Conservation (phyloP, 2,329 filamentous ascomycete genomes). For the Aspergillus sp. region DNA sequence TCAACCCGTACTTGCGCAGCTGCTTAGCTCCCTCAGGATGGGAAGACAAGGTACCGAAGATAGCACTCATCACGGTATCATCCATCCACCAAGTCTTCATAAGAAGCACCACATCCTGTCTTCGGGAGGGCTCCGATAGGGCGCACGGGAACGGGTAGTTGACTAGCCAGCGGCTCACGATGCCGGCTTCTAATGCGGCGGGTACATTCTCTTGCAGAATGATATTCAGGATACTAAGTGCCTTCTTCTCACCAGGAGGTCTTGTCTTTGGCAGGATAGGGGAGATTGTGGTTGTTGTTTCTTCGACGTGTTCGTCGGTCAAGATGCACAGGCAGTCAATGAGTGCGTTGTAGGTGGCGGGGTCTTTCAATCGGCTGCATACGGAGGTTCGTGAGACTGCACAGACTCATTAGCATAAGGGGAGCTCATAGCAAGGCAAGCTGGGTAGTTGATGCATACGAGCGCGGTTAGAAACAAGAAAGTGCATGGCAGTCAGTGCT, state of each 20-base stretch:
- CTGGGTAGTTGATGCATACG: conserved; percentile 29
- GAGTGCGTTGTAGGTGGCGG: conserved; percentile 41
- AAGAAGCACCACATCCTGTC: conserved; percentile 43
- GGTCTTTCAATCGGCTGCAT: conserved; percentile 37
- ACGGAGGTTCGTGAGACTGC: conserved; percentile 41
- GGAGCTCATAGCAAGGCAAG: background rate
- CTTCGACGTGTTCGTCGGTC: conserved; percentile 40
- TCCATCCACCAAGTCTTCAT: conserved; percentile 47
- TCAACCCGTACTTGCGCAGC: conserved; percentile 45
- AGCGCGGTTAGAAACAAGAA: conserved; percentile 44
- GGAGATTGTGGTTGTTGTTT: conserved; percentile 37
- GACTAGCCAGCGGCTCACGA: conserved; percentile 73
- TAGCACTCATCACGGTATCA: conserved; percentile 47
- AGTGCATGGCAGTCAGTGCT: conserved; percentile 47
- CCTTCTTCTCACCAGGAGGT: conserved; percentile 46
- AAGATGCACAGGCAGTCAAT: conserved; percentile 47
- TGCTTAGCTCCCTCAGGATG: conserved; percentile 44
- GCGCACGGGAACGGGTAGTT: conserved; percentile 69
- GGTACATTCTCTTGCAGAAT: conserved; percentile 63
- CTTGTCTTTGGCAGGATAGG: conserved; percentile 44
- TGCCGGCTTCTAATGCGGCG: conserved; percentile 60
- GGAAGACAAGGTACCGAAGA: conserved; percentile 42
- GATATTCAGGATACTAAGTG: conserved; percentile 58
- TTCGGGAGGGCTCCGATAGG: conserved; percentile 51
- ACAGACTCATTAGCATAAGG: conserved; percentile 6